Percentiles rank a stretch among this genome's conserved stretches.
Evolutionary conservation across 2,329 filamentous ascomycete genomes (phyloP).

Genomic region (Penicillium oxalicum): DNA sequence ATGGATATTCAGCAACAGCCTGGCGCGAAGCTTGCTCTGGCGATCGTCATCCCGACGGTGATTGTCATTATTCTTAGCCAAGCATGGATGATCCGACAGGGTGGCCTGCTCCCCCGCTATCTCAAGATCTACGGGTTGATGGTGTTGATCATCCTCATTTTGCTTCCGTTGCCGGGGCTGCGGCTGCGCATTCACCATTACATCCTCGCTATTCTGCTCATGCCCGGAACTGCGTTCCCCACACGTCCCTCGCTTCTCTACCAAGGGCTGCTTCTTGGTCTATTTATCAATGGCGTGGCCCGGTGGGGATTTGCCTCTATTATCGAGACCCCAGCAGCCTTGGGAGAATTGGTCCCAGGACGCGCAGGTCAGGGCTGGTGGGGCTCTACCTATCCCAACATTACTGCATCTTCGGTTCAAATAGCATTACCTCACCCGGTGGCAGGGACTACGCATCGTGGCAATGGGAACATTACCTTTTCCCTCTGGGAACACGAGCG

Average conservation of each 20-base stretch:
- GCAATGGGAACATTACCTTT: constrained; percentile 45
- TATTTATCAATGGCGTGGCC: constrained; percentile 91
- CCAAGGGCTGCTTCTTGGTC: constrained; percentile 79
- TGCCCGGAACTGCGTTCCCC: constrained; percentile 84
- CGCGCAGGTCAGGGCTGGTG: constrained; percentile 41
- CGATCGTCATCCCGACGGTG: constrained; percentile 68
- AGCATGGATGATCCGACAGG: constrained; percentile 77
- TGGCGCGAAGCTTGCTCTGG: constrained; percentile 75
- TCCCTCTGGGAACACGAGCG: constrained; percentile 37
- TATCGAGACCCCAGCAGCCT: constrained; percentile 68
- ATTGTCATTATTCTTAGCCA: constrained; percentile 65
- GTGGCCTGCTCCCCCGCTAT: constrained; percentile 72
- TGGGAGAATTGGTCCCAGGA: constrained; percentile 50
- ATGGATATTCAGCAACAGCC: constrained; percentile 87
- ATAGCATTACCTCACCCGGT: constrained; percentile 40
- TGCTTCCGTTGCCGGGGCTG: constrained; percentile 67
- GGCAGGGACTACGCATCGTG: constrained; percentile 26
- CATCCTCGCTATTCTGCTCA: constrained; percentile 75
- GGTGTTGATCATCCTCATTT: constrained; percentile 59
- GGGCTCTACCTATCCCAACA: constrained; percentile 46
- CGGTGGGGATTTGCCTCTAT: constrained; percentile 90
- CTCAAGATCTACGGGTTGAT: constrained; percentile 72
- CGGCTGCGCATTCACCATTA: constrained; percentile 92
- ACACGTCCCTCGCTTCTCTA: constrained; percentile 79
- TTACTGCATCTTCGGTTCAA: constrained; percentile 43